Conservation (phyloP, 2,329 filamentous ascomycete genomes). For the Aspergillus sergii region DNA sequence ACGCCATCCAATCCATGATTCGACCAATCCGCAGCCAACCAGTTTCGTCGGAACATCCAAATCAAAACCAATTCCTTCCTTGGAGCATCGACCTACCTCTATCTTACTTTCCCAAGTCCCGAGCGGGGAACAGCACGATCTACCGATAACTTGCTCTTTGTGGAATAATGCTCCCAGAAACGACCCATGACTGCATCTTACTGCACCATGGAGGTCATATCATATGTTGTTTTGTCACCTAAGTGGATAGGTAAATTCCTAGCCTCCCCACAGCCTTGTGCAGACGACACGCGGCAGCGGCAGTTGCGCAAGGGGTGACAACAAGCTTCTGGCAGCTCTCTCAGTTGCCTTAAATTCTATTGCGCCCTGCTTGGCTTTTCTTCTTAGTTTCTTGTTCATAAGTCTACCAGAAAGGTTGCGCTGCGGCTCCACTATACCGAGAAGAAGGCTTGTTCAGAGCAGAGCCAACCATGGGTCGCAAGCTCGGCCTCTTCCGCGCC, state of each 20-base stretch:
- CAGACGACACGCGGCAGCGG: slow-evolving; percentile 1
- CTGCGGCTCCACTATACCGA: too few relatives aligned
- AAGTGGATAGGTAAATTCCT: not conserved
- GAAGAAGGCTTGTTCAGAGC: not conserved
- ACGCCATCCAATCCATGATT: slow-evolving; percentile 8
- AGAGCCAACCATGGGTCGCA: slow-evolving; percentile 31
- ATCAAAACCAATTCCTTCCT: not conserved
- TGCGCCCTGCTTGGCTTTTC: not conserved
- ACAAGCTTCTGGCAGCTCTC: not conserved
- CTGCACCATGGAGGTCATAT: not conserved
- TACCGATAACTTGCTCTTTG: not conserved
- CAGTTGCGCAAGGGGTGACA: not conserved
- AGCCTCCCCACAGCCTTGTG: not conserved
- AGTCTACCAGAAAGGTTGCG: not conserved
- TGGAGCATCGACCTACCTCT: not conserved
- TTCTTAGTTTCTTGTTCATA: not conserved
- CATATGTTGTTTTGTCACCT: not conserved
- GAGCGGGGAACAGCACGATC: not conserved
- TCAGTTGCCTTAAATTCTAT: not conserved
- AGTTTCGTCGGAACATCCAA: not conserved
- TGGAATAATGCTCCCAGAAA: not conserved
- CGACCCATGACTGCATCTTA: not conserved
- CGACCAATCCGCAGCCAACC: slow-evolving; percentile 11
- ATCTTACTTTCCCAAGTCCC: not conserved
- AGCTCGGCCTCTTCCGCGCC: slow-evolving; percentile 38